Conservation (phyloP, 139 green algal genomes). For the Chlamydomonas sphaeroides region DNA sequence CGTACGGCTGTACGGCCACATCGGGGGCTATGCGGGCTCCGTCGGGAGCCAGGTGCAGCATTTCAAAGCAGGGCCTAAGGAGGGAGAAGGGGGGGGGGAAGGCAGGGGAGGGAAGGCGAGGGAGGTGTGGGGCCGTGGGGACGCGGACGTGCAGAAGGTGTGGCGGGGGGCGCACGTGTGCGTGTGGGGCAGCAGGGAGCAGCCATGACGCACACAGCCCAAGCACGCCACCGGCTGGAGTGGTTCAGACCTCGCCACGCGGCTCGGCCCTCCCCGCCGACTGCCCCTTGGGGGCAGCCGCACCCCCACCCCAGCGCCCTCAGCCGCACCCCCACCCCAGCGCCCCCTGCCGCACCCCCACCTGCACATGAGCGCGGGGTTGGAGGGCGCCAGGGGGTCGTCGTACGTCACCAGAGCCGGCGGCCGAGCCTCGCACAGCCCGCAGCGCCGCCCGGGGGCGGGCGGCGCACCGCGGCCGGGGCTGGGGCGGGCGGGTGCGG, state of each 20-base stretch:
- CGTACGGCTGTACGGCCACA: constrained; percentile 15
- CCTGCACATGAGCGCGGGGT: constrained; percentile 62
- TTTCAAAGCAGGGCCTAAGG: constrained; percentile 25
- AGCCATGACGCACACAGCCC: too few species aligned
- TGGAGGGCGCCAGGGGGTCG: constrained; percentile 59
- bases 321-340: background rate
- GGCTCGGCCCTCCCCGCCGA: too few species aligned
- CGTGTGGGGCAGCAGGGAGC: too few species aligned
- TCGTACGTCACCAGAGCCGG: constrained; percentile 67
- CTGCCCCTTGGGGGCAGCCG: too few species aligned
- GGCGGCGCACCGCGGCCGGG: background rate
- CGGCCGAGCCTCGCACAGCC: constrained; percentile 48
- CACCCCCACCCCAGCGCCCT: background rate
- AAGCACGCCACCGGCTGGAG: too few species aligned
- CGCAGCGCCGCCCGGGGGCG: constrained; percentile 50
- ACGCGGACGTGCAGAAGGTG: too few species aligned
- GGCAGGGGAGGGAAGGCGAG: too few species aligned
- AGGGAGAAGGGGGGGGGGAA: background rate
- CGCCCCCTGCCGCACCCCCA: background rate
- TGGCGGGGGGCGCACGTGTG: too few species aligned
- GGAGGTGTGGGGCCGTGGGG: background rate
- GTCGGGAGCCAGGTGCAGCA: constrained; percentile 17
- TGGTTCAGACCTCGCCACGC: background rate
- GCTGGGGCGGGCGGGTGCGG: background rate
- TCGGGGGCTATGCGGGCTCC: constrained; percentile 7